Evolutionary conservation across 2,329 filamentous ascomycete species (phyloP), one percentile per base, ranked within the genome.

Genomic region (Arthrinium phaeospermum): DNA sequence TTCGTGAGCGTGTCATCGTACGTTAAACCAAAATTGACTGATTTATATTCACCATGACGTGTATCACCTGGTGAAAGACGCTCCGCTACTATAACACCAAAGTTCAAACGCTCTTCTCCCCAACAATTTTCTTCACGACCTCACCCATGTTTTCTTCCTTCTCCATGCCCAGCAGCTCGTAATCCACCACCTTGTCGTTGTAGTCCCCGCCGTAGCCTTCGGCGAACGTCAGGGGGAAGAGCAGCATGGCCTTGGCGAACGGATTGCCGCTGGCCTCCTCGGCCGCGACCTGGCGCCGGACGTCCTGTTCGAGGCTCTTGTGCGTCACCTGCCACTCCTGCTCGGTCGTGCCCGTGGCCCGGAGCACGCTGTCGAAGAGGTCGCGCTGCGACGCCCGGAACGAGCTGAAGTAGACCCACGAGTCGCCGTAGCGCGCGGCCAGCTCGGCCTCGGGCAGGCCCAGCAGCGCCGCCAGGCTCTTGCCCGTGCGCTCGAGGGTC

Each of bases 331-430:
- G 76, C 81, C 82, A 83, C 68, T 79, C 75, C 45, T 71, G 64
- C 72, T 73, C 73, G 64, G 74, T 77, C 13, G 78, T 79, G 3
- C 77, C 79, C 34, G 79, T 81, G 47, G 78, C 81, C 8, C 77
- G 77, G 72, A 80, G 75, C 34, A 79, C 82, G 69, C 81, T 80
- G 5, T 74, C 77, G 19, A 83, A 75, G n/a, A 83, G 76, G 41
- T 83, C 80, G 3, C 76, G 74, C 68, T 81, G 81, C n/a, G 79
- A 81, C 12, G 79, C 73, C 19, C 77, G 76, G 71, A 83, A 82
- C 16, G 82, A 82, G 67, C 81, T 79, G 45, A 82, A 77, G 73
- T 76, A 81, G 10, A 82, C 75, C 41, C 77, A 79, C 12, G 72
- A 75, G 71, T 85, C 83, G 70, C 74, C 77, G 70, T 77, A 75